These are phyloP conservation scores for Amesomyces nigricolor DNA, from an alignment of 2,329 filamentous ascomycete genomes.

Conservation along the genomic window DNA sequence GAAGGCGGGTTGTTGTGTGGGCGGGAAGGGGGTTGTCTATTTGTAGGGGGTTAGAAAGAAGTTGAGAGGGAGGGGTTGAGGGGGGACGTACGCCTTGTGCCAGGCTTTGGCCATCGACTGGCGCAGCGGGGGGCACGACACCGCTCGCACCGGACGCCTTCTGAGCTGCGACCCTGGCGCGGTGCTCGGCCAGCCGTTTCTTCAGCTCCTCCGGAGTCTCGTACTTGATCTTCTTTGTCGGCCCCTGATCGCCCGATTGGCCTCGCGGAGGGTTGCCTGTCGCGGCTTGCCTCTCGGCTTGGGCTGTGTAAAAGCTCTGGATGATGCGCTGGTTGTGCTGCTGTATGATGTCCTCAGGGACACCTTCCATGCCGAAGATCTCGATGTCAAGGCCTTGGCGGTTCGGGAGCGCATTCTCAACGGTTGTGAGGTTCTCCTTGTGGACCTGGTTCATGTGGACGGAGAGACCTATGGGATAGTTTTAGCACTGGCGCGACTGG, in stretches of 20 bases:
- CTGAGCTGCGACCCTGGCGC: conserved; percentile 60
- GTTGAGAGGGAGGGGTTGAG: background rate
- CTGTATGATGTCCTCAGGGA: conserved; percentile 77
- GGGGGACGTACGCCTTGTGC: conserved; percentile 49
- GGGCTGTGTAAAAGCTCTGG: conserved; percentile 76
- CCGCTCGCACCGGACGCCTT: conserved; percentile 52
- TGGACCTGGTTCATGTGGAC: conserved; percentile 99
- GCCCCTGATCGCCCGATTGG: conserved; percentile 49
- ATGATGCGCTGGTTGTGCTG: conserved; percentile 83
- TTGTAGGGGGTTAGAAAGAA: conserved; percentile 6
- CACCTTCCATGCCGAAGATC: conserved; percentile 97
- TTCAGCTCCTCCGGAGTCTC: conserved; percentile 75
- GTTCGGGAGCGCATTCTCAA: conserved; percentile 89
- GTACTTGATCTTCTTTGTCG: conserved; percentile 65
- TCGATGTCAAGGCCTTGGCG: conserved; percentile 83
- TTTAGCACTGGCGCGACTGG: conserved; percentile 6
- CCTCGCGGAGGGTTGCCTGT: conserved; percentile 80
- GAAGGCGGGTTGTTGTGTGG: conserved; percentile 35
- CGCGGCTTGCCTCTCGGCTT: conserved; percentile 72
- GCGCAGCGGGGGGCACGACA: conserved; percentile 47
- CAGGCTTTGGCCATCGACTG: conserved; percentile 45
- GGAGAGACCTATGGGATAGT: conserved; percentile 57
- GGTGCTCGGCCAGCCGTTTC: conserved; percentile 71
- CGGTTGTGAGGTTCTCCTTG: conserved; percentile 80
- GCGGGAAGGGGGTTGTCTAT: conserved; percentile 40